phyloP scores from a whole-genome alignment of 83 land plant species.

The Thuja plicata region DNA sequence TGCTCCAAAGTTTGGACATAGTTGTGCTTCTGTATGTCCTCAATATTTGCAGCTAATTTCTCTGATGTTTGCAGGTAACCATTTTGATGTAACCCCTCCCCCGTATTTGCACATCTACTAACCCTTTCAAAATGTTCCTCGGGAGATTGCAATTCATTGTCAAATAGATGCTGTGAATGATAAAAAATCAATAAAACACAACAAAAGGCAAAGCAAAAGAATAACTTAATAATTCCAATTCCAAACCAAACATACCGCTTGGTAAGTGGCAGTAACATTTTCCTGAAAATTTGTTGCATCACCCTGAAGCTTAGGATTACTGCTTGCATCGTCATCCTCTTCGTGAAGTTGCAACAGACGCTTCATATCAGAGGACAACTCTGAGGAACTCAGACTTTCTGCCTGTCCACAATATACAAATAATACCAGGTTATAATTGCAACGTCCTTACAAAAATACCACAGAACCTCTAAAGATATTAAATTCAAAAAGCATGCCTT shows the following conservation, averaged over 20 bases:
- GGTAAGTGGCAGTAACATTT: conserved; percentile 13
- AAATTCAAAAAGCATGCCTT: not conserved
- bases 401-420: conserved; percentile 30
- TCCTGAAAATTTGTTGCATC: not conserved
- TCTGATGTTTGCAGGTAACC: conserved; percentile 8
- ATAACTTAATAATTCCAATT: not conserved
- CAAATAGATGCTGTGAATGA: conserved; percentile 30
- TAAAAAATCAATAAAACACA: not conserved
- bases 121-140: conserved; percentile 4
- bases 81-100: conserved; percentile 1
- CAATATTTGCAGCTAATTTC: not conserved
- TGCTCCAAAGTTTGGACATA: conserved; percentile 1
- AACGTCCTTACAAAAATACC: not conserved
- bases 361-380: conserved; percentile 72
- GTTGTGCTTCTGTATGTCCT: conserved; percentile 2
- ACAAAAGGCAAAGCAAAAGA: too few species aligned
- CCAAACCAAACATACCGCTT: conserved; percentile 22
- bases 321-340: conserved; percentile 94
- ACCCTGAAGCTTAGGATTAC: conserved; percentile 24
- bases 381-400: conserved; percentile 59
- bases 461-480: not conserved
- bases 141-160: conserved; percentile 10
- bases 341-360: conserved; percentile 77
- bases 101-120: not conserved
- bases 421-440: not conserved